Evolutionary conservation across 768 basidiomycete species (phyloP).

Genomic region (Hebeloma cylindrosporum): DNA sequence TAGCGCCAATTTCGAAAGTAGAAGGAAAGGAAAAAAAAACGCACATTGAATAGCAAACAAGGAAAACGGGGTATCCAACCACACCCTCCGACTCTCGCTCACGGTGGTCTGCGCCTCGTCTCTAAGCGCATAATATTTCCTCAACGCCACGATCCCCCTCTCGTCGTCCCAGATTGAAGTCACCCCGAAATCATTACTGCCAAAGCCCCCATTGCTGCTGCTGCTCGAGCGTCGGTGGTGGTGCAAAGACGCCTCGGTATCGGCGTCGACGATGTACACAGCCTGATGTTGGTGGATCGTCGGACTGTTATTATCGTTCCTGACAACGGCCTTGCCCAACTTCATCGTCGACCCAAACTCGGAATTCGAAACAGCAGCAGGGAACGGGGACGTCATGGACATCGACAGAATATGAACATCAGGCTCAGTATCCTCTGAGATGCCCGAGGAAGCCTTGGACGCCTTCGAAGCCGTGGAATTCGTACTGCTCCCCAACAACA

Average conservation of each 20-base stretch:
- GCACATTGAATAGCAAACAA: constrained; percentile 71
- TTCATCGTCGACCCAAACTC: too few species aligned
- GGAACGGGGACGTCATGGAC: too few species aligned
- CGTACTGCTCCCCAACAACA: constrained; percentile 27
- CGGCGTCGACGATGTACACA: constrained; percentile 59
- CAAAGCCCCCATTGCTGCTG: too few species aligned
- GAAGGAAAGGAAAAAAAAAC: constrained; percentile 24
- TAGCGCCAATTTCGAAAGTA: too few species aligned
- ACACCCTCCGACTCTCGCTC: constrained; percentile 60
- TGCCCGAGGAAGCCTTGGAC: too few species aligned
- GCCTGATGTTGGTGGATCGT: constrained; percentile 39
- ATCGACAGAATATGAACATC: too few species aligned
- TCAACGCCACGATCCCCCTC: constrained; percentile 58
- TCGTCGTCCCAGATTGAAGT: constrained; percentile 71
- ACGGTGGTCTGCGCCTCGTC: constrained; percentile 70
- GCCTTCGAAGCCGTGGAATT: constrained; percentile 11
- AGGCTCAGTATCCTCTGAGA: too few species aligned
- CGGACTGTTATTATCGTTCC: constrained; percentile 38
- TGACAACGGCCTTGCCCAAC: constrained; percentile 28
- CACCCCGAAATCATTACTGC: too few species aligned
- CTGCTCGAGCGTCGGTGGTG: constrained; percentile 38
- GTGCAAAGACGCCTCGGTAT: constrained; percentile 47
- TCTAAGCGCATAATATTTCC: constrained; percentile 67
- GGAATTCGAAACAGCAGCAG: too few species aligned
- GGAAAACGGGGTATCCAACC: constrained; percentile 75